Conservation (phyloP, 805 yeast species). For the Kregervanrija fluxuum region DNA sequence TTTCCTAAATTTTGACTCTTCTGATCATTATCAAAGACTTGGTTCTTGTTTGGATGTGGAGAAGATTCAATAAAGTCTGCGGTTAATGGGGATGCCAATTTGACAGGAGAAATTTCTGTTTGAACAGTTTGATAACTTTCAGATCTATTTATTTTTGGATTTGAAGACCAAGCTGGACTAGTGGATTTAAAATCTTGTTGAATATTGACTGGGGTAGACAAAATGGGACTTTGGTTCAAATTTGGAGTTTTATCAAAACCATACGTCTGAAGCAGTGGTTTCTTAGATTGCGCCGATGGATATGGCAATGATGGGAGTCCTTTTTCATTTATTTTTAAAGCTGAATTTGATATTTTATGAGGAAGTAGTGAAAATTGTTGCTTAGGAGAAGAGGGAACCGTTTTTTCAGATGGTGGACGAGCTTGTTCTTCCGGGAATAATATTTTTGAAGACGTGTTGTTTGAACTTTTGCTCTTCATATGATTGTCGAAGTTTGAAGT, state of each 20-base stretch:
- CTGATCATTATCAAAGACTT: too few species aligned
- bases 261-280: slow-evolving; percentile 15
- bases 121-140: slow-evolving; percentile 5
- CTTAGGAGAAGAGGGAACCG: not conserved
- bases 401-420: too few species aligned
- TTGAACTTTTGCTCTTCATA: not conserved
- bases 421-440: too few species aligned
- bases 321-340: slow-evolving; percentile 3
- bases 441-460: not conserved
- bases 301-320: slow-evolving; percentile 4
- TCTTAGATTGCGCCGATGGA: not conserved
- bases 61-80: slow-evolving; percentile 8
- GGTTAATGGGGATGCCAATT: slow-evolving; percentile 8
- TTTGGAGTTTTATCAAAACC: slow-evolving; percentile 15
- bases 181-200: not conserved
- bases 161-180: slow-evolving; percentile 4
- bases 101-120: slow-evolving; percentile 3
- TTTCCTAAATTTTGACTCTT: too few species aligned
- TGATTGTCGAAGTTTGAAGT: not conserved
- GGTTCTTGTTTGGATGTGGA: not conserved
- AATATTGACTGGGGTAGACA: slow-evolving; percentile 3
- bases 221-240: slow-evolving; percentile 6
- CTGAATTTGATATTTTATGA: slow-evolving; percentile 9
- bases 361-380: slow-evolving; percentile 1
- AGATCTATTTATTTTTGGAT: slow-evolving; percentile 3